Evolutionary conservation across 176 grass and related monocot genomes (phyloP).

Genomic region (Hyparrhenia diplandra): DNA sequence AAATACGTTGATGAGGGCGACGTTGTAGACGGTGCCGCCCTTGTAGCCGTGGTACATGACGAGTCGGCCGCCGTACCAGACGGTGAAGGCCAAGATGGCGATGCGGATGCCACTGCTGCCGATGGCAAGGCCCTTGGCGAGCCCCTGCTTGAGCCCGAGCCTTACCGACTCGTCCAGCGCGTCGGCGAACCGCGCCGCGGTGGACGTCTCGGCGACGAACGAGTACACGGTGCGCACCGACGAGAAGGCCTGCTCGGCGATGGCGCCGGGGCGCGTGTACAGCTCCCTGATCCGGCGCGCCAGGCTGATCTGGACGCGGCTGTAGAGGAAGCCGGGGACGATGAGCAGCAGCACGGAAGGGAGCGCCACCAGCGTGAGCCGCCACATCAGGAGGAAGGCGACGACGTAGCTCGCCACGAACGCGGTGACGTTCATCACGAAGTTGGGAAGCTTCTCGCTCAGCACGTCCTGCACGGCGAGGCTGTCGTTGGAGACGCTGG

Average conservation of each 20-base stretch:
- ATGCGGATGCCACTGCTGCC: conserved; percentile 76
- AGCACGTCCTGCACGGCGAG: conserved; percentile 83
- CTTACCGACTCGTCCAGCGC: conserved; percentile 66
- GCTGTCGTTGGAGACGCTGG: conserved; percentile 54
- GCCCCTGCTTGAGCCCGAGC: conserved; percentile 75
- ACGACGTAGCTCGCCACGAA: conserved; percentile 69
- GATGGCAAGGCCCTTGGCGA: conserved; percentile 78
- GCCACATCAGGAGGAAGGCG: conserved; percentile 58
- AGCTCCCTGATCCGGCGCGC: conserved; percentile 58
- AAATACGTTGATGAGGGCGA: not conserved
- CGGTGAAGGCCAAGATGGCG: conserved; percentile 29
- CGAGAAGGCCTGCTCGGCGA: conserved; percentile 82
- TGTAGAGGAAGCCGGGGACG: conserved; percentile 75
- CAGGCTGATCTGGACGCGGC: conserved; percentile 52
- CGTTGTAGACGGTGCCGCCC: conserved; percentile 65
- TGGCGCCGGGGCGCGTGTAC: conserved; percentile 58
- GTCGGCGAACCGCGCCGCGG: conserved; percentile 53
- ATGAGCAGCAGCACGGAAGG: conserved; percentile 70
- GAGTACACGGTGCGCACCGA: conserved; percentile 87
- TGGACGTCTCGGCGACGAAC: conserved; percentile 65
- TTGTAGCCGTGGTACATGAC: conserved; percentile 81
- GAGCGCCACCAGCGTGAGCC: conserved; percentile 59
- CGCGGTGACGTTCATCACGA: conserved; percentile 65
- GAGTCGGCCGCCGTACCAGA: conserved; percentile 78
- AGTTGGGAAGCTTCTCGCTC: conserved; percentile 92